A percentile compares a stretch with the other conserved stretches of the same genome.
These are phyloP conservation scores for Trypanosoma vivax DNA, from an alignment of 208 protist species.

Conservation along the genomic window DNA sequence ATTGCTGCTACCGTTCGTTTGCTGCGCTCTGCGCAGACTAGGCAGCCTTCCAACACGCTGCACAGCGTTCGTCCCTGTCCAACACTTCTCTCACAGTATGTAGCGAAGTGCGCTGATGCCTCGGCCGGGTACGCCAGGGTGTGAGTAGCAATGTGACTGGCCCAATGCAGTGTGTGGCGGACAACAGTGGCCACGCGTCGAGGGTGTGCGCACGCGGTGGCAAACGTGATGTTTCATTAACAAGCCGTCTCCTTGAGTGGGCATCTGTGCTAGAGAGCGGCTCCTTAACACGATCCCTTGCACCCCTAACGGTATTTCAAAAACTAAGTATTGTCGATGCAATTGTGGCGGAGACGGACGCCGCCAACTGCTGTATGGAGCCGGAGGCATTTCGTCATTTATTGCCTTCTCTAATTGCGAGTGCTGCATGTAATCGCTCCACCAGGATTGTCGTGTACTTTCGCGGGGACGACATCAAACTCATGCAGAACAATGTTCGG, in stretches of 20 bases:
- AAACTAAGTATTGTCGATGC: constrained; percentile 57
- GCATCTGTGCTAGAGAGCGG: neutral
- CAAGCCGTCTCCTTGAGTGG: constrained; percentile 8
- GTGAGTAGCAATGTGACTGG: neutral
- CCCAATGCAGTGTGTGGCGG: neutral
- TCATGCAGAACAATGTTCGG: constrained; percentile 72
- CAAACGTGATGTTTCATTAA: constrained; percentile 9
- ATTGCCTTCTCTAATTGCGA: constrained; percentile 28
- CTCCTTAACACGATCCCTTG: constrained; percentile 7
- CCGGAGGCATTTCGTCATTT: constrained; percentile 1
- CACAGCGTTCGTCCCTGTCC: constrained; percentile 37
- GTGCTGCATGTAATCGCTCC: constrained; percentile 55
- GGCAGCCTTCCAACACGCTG: constrained; percentile 12
- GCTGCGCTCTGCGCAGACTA: constrained; percentile 34
- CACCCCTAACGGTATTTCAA: constrained; percentile 43
- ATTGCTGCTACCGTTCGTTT: constrained; percentile 26
- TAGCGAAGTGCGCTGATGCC: neutral
- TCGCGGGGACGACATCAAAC: constrained; percentile 71
- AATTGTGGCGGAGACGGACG: constrained; percentile 9
- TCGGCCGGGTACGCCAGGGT: neutral
- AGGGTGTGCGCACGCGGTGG: neutral
- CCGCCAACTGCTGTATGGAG: constrained; percentile 4
- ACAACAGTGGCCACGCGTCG: neutral
- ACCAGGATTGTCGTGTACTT: constrained; percentile 82
- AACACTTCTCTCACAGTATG: constrained; percentile 34